Evolutionary conservation across 306 rosid genomes (phyloP).

Genomic region (Adenanthera pavonina): DNA sequence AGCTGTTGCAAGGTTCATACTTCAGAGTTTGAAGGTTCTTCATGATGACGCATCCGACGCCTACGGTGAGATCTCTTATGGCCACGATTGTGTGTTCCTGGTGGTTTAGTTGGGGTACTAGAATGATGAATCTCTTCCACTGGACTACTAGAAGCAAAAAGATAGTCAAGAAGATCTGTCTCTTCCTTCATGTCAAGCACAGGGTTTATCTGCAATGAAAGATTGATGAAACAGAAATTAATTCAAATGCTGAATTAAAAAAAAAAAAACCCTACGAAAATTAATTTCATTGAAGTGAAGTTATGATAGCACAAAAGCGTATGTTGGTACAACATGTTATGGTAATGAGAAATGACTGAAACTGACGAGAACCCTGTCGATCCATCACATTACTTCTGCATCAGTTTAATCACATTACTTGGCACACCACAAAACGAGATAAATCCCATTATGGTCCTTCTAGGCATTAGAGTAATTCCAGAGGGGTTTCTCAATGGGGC

Average conservation of each 20-base stretch:
- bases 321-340: not conserved
- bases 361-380: constrained; percentile 12
- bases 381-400: constrained; percentile 22
- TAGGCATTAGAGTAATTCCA: not conserved
- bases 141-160: constrained; percentile 58
- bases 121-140: constrained; percentile 60
- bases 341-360: constrained; percentile 21
- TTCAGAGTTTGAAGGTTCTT: constrained; percentile 39
- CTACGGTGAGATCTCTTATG: constrained; percentile 70
- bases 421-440: not conserved
- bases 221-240: not conserved
- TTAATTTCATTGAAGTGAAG: not conserved
- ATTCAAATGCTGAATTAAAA: constrained; percentile 2
- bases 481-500: not conserved
- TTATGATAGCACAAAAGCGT: not conserved
- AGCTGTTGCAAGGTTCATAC: constrained; percentile 18
- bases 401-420: not conserved
- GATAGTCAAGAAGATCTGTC: constrained; percentile 68
- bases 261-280: not conserved
- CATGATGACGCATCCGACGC: constrained; percentile 61
- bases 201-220: constrained; percentile 52
- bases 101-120: constrained; percentile 44
- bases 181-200: constrained; percentile 50
- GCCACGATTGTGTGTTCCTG: constrained; percentile 46
- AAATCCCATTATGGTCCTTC: not conserved